Conservation (phyloP, 2,329 filamentous ascomycete species). For the Sporothrix inflata region DNA sequence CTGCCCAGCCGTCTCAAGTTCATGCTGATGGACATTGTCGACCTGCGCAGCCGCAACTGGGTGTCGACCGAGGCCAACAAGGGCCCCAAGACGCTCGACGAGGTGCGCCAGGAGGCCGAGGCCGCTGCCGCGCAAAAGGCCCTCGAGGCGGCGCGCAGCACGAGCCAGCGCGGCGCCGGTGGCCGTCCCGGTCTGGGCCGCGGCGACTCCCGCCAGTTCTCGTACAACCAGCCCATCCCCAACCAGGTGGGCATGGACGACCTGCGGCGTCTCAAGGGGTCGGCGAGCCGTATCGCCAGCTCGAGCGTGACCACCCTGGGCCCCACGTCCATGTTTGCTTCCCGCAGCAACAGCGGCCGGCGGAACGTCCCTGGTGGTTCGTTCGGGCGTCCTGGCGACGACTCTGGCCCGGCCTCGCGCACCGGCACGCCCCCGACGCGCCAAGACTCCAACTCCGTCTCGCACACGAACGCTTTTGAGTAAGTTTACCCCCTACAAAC, state of each 20-base stretch:
- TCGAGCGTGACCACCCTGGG: conserved; percentile 68
- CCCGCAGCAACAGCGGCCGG: conserved; percentile 88
- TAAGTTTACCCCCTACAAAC: conserved; percentile 52
- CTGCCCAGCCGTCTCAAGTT: conserved; percentile 88
- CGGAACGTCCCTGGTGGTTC: conserved; percentile 70
- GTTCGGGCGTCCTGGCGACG: conserved; percentile 74
- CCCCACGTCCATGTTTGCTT: conserved; percentile 83
- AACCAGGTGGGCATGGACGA: conserved; percentile 93
- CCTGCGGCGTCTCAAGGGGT: conserved; percentile 76
- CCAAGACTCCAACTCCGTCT: conserved; percentile 50
- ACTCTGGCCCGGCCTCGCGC: conserved; percentile 84
- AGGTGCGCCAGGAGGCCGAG: conserved; percentile 82
- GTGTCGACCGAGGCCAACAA: conserved; percentile 86
- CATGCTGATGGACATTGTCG: conserved; percentile 94
- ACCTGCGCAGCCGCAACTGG: conserved; percentile 80
- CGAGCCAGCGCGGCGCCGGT: conserved; percentile 67
- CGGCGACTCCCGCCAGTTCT: conserved; percentile 86
- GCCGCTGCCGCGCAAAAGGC: conserved; percentile 80
- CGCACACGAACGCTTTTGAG: conserved; percentile 89
- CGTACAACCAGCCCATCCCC: conserved; percentile 72
- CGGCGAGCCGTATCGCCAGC: conserved; percentile 62
- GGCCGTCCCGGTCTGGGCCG: conserved; percentile 70
- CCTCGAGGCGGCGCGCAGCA: conserved; percentile 65
- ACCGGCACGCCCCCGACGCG: conserved; percentile 80
- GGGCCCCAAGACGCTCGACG: conserved; percentile 93